These are phyloP conservation scores for Podospora pseudoanserina DNA, from an alignment of 495 filamentous ascomycete genomes.

Conservation along the genomic window DNA sequence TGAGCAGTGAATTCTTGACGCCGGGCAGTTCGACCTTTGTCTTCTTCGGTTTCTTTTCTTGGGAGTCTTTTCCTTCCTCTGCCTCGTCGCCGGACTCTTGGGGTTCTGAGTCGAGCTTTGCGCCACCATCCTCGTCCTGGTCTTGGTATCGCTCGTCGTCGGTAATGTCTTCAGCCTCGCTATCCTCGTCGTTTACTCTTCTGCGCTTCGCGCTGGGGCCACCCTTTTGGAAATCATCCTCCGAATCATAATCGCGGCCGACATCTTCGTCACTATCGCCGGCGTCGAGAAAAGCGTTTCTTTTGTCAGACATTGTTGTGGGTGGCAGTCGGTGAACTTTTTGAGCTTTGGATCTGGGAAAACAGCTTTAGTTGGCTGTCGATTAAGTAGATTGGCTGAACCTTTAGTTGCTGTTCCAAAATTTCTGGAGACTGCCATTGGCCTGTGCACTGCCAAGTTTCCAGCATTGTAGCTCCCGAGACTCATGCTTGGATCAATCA, in stretches of 20 bases:
- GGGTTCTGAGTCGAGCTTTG: conserved; percentile 11
- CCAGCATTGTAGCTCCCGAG: background rate
- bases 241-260: conserved; percentile 64
- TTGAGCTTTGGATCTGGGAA: background rate
- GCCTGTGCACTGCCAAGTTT: background rate
- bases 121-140: conserved; percentile 11
- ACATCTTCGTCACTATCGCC: conserved; percentile 65
- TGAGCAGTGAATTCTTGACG: conserved; percentile 48
- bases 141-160: conserved; percentile 29
- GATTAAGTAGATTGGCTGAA: background rate
- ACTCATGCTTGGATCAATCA: background rate
- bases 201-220: conserved; percentile 63
- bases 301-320: conserved; percentile 63
- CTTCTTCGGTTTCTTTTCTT: conserved; percentile 23
- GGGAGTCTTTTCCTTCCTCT: conserved; percentile 21
- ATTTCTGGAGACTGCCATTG: background rate
- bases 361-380: background rate
- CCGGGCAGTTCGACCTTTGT: conserved; percentile 39
- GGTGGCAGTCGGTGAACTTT: background rate
- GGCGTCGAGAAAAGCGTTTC: conserved; percentile 72
- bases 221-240: conserved; percentile 64
- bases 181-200: conserved; percentile 48
- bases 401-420: background rate
- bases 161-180: conserved; percentile 32
- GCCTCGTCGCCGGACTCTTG: conserved; percentile 26